Evolutionary conservation across 192 early-diverging fungal species (phyloP).

Genomic region (Rhizophlyctis rosea): DNA sequence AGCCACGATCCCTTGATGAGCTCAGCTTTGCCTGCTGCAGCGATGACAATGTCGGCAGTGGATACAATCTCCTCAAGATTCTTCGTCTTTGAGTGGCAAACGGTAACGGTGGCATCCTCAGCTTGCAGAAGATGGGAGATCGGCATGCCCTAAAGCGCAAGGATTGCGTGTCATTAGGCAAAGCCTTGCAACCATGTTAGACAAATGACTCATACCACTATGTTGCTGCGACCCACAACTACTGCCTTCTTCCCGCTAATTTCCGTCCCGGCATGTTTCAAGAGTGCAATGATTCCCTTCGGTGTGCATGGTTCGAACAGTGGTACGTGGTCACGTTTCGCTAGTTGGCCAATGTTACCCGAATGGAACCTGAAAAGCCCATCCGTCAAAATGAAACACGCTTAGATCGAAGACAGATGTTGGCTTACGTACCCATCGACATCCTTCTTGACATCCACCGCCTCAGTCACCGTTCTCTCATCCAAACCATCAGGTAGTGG

Average conservation of each 20-base stretch:
- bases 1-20: slow-evolving; percentile 92
- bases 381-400: neutral
- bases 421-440: slow-evolving; percentile 92
- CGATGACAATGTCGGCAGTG: slow-evolving; percentile 86
- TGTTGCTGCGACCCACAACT: neutral
- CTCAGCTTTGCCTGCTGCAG: slow-evolving; percentile 78
- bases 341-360: slow-evolving; percentile 86
- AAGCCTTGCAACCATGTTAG: no score
- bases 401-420: no score
- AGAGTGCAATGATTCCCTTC: slow-evolving; percentile 84
- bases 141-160: slow-evolving; percentile 58
- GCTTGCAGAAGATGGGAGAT: slow-evolving; percentile 77
- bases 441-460: slow-evolving; percentile 84
- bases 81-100: slow-evolving; percentile 85
- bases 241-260: neutral
- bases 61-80: slow-evolving; percentile 74
- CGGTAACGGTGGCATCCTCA: slow-evolving; percentile 86
- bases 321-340: slow-evolving; percentile 74
- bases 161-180: no score
- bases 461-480: slow-evolving; percentile 77
- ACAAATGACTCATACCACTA: slow-evolving; percentile 12
- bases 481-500: slow-evolving; percentile 86
- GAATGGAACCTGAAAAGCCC: slow-evolving; percentile 73
- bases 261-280: slow-evolving; percentile 49
- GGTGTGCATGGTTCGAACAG: slow-evolving; percentile 97